Evolutionary conservation across 129 eudicot species (phyloP).

Genomic region (Silybum marianum): DNA sequence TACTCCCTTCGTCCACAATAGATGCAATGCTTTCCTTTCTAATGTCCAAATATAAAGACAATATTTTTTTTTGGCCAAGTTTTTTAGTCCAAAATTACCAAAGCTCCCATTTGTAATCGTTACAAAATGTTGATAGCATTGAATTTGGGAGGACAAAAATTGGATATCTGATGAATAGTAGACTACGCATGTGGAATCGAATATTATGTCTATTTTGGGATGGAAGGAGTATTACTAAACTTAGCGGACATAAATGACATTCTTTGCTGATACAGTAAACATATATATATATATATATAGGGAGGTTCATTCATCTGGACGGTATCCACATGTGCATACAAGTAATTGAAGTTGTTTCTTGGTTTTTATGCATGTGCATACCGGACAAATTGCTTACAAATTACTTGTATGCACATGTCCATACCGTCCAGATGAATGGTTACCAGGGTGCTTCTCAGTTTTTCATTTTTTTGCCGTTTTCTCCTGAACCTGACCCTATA

Average conservation of each 20-base stretch:
- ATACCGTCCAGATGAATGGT: too few species aligned
- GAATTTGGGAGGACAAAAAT: background rate
- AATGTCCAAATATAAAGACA: background rate
- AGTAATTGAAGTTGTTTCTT: too few species aligned
- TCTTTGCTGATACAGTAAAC: background rate
- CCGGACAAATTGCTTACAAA: too few species aligned
- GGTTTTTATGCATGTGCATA: too few species aligned
- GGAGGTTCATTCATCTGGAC: too few species aligned
- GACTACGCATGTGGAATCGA: background rate
- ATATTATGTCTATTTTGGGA: background rate
- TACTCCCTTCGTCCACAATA: slow-evolving; percentile 8
- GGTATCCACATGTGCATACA: too few species aligned
- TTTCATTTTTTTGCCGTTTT: too few species aligned
- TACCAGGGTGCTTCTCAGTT: too few species aligned
- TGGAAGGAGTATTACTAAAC: background rate
- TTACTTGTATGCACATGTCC: too few species aligned
- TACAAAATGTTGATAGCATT: background rate
- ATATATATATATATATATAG: too few species aligned
- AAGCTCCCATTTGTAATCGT: background rate
- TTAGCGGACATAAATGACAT: background rate
- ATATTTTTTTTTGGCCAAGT: background rate
- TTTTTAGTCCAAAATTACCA: background rate
- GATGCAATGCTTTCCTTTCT: background rate
- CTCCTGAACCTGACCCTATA: too few species aligned
- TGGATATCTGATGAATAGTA: background rate